phyloP scores from a whole-genome alignment of 177 flowering plant species.

The Vitis hybrid region DNA sequence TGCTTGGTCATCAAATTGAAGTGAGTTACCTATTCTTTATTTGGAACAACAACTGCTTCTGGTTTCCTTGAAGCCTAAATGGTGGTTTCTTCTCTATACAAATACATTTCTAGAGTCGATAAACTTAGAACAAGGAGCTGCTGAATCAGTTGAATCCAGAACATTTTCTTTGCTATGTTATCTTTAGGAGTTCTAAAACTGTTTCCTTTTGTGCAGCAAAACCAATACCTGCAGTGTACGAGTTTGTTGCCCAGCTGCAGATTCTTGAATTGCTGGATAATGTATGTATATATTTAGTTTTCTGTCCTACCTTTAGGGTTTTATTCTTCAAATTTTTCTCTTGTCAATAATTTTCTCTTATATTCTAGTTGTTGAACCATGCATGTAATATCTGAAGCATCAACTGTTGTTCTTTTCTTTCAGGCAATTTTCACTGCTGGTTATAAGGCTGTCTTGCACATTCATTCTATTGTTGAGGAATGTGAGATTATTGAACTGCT shows the following conservation, averaged over 20 bases:
- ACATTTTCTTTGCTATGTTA: neutral
- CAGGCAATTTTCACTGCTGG: conserved; percentile 99
- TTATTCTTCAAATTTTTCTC: neutral
- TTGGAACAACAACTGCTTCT: no score
- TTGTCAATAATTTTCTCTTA: neutral
- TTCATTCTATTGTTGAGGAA: conserved; percentile 94
- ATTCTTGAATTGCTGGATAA: conserved; percentile 92
- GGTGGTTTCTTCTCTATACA: no score
- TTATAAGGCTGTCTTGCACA: conserved; percentile 92
- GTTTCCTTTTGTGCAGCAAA: conserved; percentile 56
- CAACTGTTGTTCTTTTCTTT: conserved; percentile 13
- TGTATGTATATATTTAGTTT: conserved; percentile 33
- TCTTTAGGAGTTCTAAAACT: neutral
- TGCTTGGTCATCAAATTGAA: no score
- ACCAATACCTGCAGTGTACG: conserved; percentile 68
- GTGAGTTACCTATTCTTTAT: no score
- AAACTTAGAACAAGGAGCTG: no score
- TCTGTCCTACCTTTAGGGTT: neutral
- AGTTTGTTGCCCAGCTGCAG: conserved; percentile 90
- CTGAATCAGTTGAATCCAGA: neutral
- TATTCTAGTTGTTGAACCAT: neutral
- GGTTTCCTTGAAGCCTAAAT: no score
- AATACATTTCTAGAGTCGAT: no score
- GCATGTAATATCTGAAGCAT: neutral
- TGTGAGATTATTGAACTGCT: conserved; percentile 90